Evolutionary conservation across 129 eudicot species (phyloP), one percentile per base, ranked within the genome.

Genomic region (Chrysanthemum seticuspe): DNA sequence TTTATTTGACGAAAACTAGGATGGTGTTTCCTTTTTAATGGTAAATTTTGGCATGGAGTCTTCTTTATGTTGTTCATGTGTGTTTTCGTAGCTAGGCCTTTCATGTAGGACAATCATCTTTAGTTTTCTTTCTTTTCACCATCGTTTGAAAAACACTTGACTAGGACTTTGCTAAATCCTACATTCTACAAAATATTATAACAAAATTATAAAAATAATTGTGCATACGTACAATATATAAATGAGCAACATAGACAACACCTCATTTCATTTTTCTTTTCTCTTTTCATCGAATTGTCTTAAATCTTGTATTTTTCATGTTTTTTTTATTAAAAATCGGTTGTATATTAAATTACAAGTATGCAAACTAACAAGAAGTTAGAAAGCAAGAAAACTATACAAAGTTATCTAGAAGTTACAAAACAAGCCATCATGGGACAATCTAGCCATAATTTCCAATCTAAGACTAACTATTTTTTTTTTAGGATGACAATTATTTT

Each of bases 1-100:
- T 13, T 13, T 18, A 49, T 62, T 31, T 62, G 70, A 62, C 14
- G 54, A 66, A 64, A 64, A 52, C 62, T 74, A 74, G 78, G 71
- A 63, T 74, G 45, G 6, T 74, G 71, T 63, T 63, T 63, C 71
- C 40, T 63, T 64, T 10, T 63, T 74, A 36, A 29, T 74, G 44
- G 78, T 74, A 74, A 52, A 65, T 51, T 74, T 64, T 74, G 55
- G 71, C 56, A 31, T 74, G 78, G 71, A 40, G 71, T 74, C 27
- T 44, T 74, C 54, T 74, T 74, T 74, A 51, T 74, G 64, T 62
- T 50, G 61, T 64, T 74, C 54, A 13, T 49, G 62, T 18, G 71
- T 63, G 56, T 54, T 53, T 51, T 74, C 62, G 53, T 74, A 74
- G 78, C 78, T 64, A 74, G 65, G 62, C 71, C 64, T 63, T 74